Percentiles rank a stretch among this genome's conserved stretches.
Conservation (phyloP, 2,329 filamentous ascomycete genomes). For the Talaromyces verruculosus region DNA sequence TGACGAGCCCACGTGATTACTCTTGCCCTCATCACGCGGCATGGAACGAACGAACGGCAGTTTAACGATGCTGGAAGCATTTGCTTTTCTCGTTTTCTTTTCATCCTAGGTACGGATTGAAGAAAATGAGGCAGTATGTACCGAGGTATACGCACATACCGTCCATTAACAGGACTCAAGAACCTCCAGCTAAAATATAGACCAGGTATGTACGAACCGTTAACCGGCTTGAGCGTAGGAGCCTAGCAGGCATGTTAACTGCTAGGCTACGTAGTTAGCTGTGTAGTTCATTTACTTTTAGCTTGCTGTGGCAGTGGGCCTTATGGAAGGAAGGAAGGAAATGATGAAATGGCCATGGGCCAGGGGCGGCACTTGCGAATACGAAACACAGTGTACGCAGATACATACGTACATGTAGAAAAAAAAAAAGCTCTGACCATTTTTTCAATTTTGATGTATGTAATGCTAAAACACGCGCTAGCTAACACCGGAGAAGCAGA, state of each 20-base stretch:
- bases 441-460: background rate
- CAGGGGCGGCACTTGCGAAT: background rate
- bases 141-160: background rate
- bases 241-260: background rate
- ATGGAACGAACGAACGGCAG: background rate
- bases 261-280: too few species aligned
- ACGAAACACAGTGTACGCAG: background rate
- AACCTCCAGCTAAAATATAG: background rate
- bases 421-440: background rate
- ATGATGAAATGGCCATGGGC: background rate
- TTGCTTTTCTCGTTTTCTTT: background rate
- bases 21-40: conserved; percentile 1
- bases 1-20: background rate
- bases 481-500: background rate
- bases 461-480: background rate
- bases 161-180: background rate
- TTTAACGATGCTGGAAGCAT: background rate
- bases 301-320: background rate
- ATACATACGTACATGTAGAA: background rate
- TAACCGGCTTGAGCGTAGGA: background rate
- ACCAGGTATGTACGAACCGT: background rate
- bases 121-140: background rate
- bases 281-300: background rate
- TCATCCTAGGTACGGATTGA: background rate
- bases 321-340: background rate